Conservation (phyloP, 1,284 basidiomycete genomes). For the Trichosporon sp. region DNA sequence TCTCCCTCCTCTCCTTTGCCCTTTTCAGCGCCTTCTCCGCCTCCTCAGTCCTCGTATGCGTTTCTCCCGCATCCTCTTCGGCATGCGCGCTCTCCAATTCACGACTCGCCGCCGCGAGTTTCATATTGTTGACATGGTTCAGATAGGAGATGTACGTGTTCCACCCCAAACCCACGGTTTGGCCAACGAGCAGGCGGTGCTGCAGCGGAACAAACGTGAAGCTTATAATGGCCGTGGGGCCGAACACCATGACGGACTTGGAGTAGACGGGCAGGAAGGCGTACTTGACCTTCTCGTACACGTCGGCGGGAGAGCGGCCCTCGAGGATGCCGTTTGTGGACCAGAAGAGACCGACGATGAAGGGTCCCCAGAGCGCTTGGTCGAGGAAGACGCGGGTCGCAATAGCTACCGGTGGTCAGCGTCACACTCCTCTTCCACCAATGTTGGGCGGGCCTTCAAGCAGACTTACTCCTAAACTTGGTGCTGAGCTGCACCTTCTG, state of each 20-base stretch:
- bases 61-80: neutral
- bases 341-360: constrained; percentile 42
- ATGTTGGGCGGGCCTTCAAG: no score
- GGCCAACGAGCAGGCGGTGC: constrained; percentile 73
- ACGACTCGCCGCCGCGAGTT: constrained; percentile 32
- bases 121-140: constrained; percentile 48
- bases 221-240: constrained; percentile 78
- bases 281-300: constrained; percentile 46
- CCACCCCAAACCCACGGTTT: constrained; percentile 79
- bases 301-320: constrained; percentile 44
- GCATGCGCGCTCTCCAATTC: constrained; percentile 32
- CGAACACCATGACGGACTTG: constrained; percentile 64
- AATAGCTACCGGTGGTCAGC: constrained; percentile 16
- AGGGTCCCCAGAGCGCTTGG: constrained; percentile 33
- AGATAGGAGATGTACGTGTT: constrained; percentile 57
- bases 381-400: constrained; percentile 28
- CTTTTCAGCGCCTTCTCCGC: constrained; percentile 17
- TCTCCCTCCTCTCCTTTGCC: constrained; percentile 26
- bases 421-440: no score
- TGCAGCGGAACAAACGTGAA: constrained; percentile 77
- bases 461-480: constrained; percentile 24
- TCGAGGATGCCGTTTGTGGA: constrained; percentile 51
- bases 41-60: neutral
- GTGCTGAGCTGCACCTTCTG: constrained; percentile 21
- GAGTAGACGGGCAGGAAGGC: constrained; percentile 49